phyloP scores from a whole-genome alignment of 768 basidiomycete genomes.

The Sistotremastrum suecicum region DNA sequence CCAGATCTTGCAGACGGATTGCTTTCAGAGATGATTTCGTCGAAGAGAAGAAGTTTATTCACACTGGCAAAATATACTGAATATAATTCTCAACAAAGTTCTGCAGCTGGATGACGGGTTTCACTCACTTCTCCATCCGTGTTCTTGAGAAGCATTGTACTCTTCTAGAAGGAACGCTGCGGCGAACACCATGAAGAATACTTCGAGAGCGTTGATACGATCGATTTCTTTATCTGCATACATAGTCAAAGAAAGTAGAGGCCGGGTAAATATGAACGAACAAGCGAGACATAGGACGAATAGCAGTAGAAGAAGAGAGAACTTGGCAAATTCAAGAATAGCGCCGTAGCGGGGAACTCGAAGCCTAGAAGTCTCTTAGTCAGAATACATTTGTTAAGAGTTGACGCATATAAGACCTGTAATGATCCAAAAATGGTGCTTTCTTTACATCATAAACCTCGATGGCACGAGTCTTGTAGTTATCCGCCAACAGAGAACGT shows the following conservation, averaged over 20 bases:
- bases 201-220: conserved; percentile 45
- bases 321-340: conserved; percentile 68
- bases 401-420: conserved; percentile 15
- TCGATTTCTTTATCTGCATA: conserved; percentile 40
- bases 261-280: conserved; percentile 21
- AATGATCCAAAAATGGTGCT: conserved; percentile 72
- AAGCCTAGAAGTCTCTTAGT: conserved; percentile 28
- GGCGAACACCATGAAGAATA: conserved; percentile 61
- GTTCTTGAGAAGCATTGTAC: conserved; percentile 75
- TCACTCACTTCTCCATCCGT: conserved; percentile 73
- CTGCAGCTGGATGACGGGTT: neutral
- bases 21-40: neutral
- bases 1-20: conserved; percentile 49
- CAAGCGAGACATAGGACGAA: conserved; percentile 68
- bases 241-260: neutral
- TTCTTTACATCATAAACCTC: conserved; percentile 54
- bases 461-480: conserved; percentile 70
- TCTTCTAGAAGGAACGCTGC: conserved; percentile 73
- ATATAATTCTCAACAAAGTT: no score
- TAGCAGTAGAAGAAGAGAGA: conserved; percentile 46
- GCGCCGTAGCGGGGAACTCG: conserved; percentile 73
- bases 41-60: neutral
- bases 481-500: conserved; percentile 76
- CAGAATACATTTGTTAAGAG: neutral
- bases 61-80: neutral